Percentiles rank a stretch among this genome's conserved stretches.
These are phyloP conservation scores for Trichoderma erinaceum DNA, from an alignment of 495 filamentous ascomycete species.

Conservation along the genomic window DNA sequence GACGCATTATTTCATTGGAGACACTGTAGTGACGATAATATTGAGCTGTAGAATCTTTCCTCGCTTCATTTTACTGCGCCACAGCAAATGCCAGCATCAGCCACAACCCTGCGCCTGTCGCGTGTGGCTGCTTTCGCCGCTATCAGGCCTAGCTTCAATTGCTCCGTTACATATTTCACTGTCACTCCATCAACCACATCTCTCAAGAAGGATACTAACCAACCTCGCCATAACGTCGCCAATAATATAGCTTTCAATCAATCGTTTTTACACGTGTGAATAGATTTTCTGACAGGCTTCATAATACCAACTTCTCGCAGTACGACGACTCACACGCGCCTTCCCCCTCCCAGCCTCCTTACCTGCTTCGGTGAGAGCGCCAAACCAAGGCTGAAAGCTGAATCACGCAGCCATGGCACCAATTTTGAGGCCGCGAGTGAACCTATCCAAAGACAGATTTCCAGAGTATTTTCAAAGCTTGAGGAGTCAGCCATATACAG, in stretches of 20 bases:
- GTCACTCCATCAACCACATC: not conserved
- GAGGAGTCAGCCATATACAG: constrained; percentile 58
- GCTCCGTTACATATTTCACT: not conserved
- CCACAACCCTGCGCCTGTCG: no score
- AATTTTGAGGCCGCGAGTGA: constrained; percentile 41
- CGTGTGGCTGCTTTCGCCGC: no score
- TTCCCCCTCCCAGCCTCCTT: not conserved
- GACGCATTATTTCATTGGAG: no score
- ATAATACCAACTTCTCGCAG: not conserved
- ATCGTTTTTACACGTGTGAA: not conserved
- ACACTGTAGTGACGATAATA: no score
- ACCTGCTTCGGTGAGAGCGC: not conserved
- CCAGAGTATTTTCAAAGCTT: constrained; percentile 48
- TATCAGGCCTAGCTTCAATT: no score
- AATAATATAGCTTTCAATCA: not conserved
- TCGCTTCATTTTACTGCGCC: no score
- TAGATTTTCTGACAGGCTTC: not conserved
- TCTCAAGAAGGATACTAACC: not conserved
- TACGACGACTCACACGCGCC: not conserved
- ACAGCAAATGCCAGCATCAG: no score
- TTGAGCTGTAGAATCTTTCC: no score
- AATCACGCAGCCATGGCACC: constrained; percentile 44
- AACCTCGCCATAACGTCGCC: not conserved
- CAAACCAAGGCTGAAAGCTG: not conserved
- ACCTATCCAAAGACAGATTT: constrained; percentile 59